Evolutionary conservation across 768 basidiomycete species (phyloP).

Genomic region (Suillus luteus): DNA sequence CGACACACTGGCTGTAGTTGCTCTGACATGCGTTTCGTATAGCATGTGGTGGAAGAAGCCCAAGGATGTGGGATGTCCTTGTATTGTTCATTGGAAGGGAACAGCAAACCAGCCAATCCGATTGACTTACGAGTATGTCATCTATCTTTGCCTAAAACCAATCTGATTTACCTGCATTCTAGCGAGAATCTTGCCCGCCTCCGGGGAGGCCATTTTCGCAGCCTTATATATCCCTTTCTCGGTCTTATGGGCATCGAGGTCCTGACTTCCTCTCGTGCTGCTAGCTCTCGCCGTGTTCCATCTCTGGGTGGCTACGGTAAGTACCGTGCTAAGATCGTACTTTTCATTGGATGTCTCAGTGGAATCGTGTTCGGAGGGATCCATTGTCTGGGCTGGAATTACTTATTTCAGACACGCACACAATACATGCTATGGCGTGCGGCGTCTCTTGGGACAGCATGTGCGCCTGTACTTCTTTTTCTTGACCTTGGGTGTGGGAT

Average conservation of each 20-base stretch:
- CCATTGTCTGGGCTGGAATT: constrained; percentile 29
- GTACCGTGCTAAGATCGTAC: background rate
- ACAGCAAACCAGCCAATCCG: background rate
- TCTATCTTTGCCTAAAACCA: background rate
- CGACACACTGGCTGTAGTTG: constrained; percentile 37
- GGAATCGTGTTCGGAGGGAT: constrained; percentile 29
- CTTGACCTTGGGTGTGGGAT: background rate
- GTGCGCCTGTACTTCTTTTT: background rate
- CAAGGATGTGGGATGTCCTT: constrained; percentile 30
- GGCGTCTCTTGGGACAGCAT: constrained; percentile 18
- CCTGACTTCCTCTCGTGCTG: background rate
- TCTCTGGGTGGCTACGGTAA: constrained; percentile 1
- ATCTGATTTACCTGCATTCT: background rate
- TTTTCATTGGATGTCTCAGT: constrained; percentile 1
- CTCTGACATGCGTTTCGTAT: constrained; percentile 35
- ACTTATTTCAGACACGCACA: constrained; percentile 17
- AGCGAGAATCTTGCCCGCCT: background rate
- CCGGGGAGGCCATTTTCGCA: no score
- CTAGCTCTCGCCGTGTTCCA: background rate
- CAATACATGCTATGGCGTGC: constrained; percentile 25
- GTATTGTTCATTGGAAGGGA: background rate
- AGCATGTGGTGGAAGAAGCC: constrained; percentile 44
- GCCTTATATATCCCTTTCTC: background rate
- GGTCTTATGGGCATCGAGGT: background rate
- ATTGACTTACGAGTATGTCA: background rate